Conservation (phyloP, 2,329 filamentous ascomycete species). For the Fusarium compactum region DNA sequence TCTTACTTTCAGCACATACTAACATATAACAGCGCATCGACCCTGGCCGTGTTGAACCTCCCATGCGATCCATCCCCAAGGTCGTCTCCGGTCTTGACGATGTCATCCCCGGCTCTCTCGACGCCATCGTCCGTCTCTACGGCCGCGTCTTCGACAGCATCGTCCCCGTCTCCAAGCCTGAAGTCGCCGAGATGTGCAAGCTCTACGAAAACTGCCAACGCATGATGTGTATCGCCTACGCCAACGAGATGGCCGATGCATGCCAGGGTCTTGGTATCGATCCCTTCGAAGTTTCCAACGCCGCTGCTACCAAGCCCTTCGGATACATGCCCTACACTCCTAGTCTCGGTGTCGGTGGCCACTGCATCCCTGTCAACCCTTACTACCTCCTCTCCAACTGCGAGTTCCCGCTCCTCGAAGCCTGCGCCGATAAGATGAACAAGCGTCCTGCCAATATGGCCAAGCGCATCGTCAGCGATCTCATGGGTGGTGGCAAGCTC, state of each 20-base stretch:
- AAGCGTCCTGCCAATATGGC: slow-evolving; percentile 51
- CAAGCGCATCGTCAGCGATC: slow-evolving; percentile 3
- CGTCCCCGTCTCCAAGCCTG: slow-evolving; percentile 61
- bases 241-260: slow-evolving; percentile 67
- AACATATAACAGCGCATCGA: slow-evolving; percentile 58
- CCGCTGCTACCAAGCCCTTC: slow-evolving; percentile 64
- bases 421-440: slow-evolving; percentile 58
- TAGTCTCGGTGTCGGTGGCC: slow-evolving; percentile 64
- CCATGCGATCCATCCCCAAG: slow-evolving; percentile 62
- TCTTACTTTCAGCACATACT: neutral
- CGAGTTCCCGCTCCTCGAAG: slow-evolving; percentile 59
- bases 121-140: slow-evolving; percentile 59
- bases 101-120: slow-evolving; percentile 57
- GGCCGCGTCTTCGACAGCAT: slow-evolving; percentile 58
- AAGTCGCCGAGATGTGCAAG: slow-evolving; percentile 69
- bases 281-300: slow-evolving; percentile 61
- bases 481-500: neutral
- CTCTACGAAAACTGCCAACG: slow-evolving; percentile 68
- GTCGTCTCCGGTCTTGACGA: slow-evolving; percentile 65
- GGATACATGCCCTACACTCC: slow-evolving; percentile 63
- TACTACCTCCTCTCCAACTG: slow-evolving; percentile 63
- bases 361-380: slow-evolving; percentile 68
- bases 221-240: slow-evolving; percentile 65
- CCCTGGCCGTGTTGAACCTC: slow-evolving; percentile 58
- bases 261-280: slow-evolving; percentile 59